Evolutionary conservation across 331 rosid species (phyloP), one percentile per base, ranked within the genome.

Genomic region (Ulmus americana): DNA sequence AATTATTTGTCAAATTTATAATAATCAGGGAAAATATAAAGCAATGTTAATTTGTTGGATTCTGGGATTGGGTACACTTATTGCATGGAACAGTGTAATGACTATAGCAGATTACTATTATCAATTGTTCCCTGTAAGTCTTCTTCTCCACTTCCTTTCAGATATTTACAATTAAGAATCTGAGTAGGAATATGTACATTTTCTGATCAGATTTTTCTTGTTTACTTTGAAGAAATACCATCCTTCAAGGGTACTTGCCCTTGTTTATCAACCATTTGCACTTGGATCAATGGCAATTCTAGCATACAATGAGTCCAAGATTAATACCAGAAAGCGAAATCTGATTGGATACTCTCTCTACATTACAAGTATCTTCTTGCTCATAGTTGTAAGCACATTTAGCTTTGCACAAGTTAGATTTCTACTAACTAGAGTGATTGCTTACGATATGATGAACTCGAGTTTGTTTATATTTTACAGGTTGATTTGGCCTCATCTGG

Each of bases 211-310:
- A 3, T 63, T 35, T 8, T 1, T 6, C 16, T 52, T 59, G 59
- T 60, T 16, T 18, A 8, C 46, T 51, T 28, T 63, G 69, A 48
- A 91, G 96, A 55, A 67, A 16, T 88, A 88, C 76, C 97, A 91
- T 76, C 97, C 96, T 51, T 73, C 92, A 44, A 61, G 96, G 74
- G 96, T 86, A 52, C 92, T 91, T 10, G 84, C 92, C 15, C 75
- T 88, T 50, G 86, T 81, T 73, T 88, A 91, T 75, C 84, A 86
- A 81, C 92, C 92, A 39, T 88, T 88, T 67, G 87, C 97, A 12
- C 57, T 88, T 48, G 78, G 81, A 61, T 71, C 84, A 14, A 70
- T 78, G 76, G 65, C 81, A 52, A 64, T 80, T 71, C 66, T 91
- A 16, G 77, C 96, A 53, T 78, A 80, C 79, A 39, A 81, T 39